Evolutionary conservation across 1,284 basidiomycete species (phyloP).

Genomic region (Sanghuangporus baumii): DNA sequence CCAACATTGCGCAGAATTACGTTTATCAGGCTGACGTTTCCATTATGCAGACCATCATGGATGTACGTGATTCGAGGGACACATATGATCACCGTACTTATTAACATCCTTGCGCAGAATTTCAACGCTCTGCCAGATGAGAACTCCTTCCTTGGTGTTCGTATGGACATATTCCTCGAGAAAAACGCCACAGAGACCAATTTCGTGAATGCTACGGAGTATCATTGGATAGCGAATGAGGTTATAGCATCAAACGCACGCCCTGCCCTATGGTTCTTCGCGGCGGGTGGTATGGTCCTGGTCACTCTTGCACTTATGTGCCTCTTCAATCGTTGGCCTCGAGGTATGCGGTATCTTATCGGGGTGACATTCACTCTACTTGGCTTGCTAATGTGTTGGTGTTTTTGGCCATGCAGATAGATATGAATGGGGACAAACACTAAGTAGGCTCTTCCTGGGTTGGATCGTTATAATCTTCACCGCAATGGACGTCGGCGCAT

Average conservation of each 20-base stretch:
- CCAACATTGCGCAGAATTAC: background rate
- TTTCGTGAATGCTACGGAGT: constrained; percentile 5
- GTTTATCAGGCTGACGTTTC: constrained; percentile 8
- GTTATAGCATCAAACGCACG: constrained; percentile 13
- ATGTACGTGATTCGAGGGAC: background rate
- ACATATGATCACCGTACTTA: background rate
- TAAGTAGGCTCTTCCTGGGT: constrained; percentile 13
- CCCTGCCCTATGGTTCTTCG: constrained; percentile 17
- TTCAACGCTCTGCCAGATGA: constrained; percentile 13
- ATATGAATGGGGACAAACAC: constrained; percentile 18
- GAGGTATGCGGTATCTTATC: constrained; percentile 1
- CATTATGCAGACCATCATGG: constrained; percentile 7
- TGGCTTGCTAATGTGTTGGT: background rate
- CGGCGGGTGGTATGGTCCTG: constrained; percentile 10
- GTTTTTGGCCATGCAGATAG: background rate
- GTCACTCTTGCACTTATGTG: constrained; percentile 9
- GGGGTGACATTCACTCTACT: background rate
- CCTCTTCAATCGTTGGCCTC: constrained; percentile 10
- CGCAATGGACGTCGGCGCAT: constrained; percentile 13
- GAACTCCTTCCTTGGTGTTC: constrained; percentile 4
- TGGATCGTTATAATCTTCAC: constrained; percentile 8
- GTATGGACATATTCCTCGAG: constrained; percentile 10
- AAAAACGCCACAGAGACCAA: constrained; percentile 1
- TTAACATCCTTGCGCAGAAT: constrained; percentile 3
- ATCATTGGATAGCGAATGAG: constrained; percentile 3